Base-by-base conservation (phyloP, 2,329 filamentous ascomycete genomes). In the Cercospora berteroae region DNA sequence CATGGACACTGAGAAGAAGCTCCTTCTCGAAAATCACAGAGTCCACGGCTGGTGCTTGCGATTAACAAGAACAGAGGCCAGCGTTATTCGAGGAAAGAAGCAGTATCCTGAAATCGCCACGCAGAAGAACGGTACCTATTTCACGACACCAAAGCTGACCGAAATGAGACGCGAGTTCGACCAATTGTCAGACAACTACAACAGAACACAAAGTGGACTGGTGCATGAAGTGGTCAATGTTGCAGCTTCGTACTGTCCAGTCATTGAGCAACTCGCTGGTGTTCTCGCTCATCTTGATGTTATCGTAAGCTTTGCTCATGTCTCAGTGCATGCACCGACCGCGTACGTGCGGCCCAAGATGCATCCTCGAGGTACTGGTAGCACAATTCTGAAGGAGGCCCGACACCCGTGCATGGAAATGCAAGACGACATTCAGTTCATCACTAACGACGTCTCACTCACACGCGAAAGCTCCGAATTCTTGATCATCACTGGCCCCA, bases 61-160 rank as follows among this genome's bases (percentile, higher is more conserved):
- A 64, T 84, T 99, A 20, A 99, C 95, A 3, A 87, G 95, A 67
- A 94, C 84, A 63, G 95, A 99, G 81, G 93, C 95, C 1, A 90
- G 91, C 16, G 96, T 92, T 74, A 99, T 99, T 74, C 90, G 95
- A 69, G 96, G 96, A 80, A 96, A 95, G 77, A 89, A 88, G 67
- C 85, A 89, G 60, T 99, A 98, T 75, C 90, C 94, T 75, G 95
- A 99, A 79, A 96, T 93, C 78, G 96, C 94, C 0, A 99, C 96
- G 0, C 95, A 98, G 81, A 99, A 99, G 85, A 99, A 97, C 78
- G 95, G 95, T 52, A 95, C 98, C 64, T 99, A 95, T 82, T 99
- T 99, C 80, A 98, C 95, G 1, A 99, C 95, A 3, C 89, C 88
- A 63, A 88, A 86, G 33, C 84, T 99, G 74, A 90, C 93, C 76